Base-by-base conservation (phyloP, 2,329 filamentous ascomycete species). In the Calycina herbarum region DNA sequence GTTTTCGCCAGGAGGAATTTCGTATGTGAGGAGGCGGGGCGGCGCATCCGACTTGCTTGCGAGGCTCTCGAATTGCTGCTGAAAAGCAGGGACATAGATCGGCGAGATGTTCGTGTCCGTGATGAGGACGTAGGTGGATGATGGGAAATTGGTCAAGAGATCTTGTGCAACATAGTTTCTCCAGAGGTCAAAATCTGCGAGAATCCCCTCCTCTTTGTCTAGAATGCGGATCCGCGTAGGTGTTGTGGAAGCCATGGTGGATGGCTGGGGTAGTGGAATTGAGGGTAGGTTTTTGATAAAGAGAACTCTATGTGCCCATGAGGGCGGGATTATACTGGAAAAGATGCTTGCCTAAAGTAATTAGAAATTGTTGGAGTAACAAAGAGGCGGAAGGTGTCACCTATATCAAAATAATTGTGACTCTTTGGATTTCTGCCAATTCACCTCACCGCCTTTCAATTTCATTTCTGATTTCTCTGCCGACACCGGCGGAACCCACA, bases 91-190 rank as follows among this genome's bases (percentile, higher is more conserved):
- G 0, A 93, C 89, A 78, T 98, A 98, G 73, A 89, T 85, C 27
- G 89, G 84, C 68, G 86, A 86, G 68, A 99, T 86, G 76, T 98
- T 98, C 57, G 94, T 96, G 80, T 99, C 95, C 78, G 95, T 98
- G 74, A 99, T 92, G 68, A 99, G 89, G 66, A 98, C 90, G 77
- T 98, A 99, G 67, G 94, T 98, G 20, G 93, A 96, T 24, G 94
- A 95, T 61, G 85, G 79, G 67, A 95, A 83, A 76, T 90, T 91
- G 64, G 84, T 80, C 68, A 98, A 82, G 64, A 99, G 84, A 79
- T 99, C 94, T 71, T 88, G 80, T 62, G 89, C 88, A 69, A 98
- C 89, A 77, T 91, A 95, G 75, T 85, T 85, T 69, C 89, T 86
- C 92, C 94, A 97, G 64, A 99, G 86, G 70, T 90, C 92, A 77